A percentile compares a stretch with the other conserved stretches of the same genome.
phyloP scores from a whole-genome alignment of 2,329 filamentous ascomycete species.

The Fusarium chlamydosporum region DNA sequence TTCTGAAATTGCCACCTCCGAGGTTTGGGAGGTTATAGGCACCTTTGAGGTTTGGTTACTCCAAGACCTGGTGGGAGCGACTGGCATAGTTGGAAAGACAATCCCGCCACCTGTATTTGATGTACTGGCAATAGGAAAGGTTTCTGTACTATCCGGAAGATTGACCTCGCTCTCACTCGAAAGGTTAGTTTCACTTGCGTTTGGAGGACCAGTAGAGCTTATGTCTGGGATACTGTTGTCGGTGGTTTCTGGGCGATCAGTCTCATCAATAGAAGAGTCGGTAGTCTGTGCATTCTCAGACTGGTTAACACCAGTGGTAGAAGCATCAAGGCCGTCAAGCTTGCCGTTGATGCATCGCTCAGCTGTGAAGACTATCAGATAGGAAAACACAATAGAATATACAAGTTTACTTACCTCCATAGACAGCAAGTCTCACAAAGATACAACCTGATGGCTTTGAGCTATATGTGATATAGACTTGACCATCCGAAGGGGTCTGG shows the following conservation, averaged over 20 bases:
- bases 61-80: neutral
- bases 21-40: neutral
- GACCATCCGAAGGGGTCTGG: neutral
- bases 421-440: neutral
- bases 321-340: neutral
- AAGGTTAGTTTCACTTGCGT: no score
- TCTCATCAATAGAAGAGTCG: no score
- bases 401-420: neutral
- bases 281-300: neutral
- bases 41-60: neutral
- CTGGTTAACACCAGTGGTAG: neutral
- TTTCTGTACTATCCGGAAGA: neutral
- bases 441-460: neutral
- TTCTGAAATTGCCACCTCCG: neutral
- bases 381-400: neutral
- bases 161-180: neutral
- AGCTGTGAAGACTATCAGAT: neutral
- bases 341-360: constrained; percentile 7
- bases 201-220: no score
- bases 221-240: neutral
- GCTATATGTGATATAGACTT: constrained; percentile 15
- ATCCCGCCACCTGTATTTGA: neutral
- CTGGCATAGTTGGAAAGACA: neutral
- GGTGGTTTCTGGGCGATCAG: rapidly evolving
- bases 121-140: neutral